Conservation (phyloP, 2,329 filamentous ascomycete genomes). For the Alternaria ethzedia region DNA sequence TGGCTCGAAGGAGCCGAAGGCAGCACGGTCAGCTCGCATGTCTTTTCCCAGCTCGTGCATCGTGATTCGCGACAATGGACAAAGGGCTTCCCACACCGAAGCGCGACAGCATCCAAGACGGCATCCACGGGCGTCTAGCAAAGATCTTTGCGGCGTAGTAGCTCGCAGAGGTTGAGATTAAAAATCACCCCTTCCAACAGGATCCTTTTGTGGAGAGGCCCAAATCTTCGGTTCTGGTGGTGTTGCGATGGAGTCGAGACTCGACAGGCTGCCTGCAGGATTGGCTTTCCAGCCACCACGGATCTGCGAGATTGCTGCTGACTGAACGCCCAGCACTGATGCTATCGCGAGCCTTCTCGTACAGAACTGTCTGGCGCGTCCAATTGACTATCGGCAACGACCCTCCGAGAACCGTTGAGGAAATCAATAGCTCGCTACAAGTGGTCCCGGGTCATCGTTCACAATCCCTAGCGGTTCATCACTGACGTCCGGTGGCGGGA, state of each 20-base stretch:
- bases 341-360: not conserved
- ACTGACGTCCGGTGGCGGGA: constrained; percentile 13
- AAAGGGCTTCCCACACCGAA: constrained; percentile 13
- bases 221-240: constrained; percentile 1
- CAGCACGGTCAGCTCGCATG: constrained; percentile 5
- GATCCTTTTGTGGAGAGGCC: not conserved
- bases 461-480: not conserved
- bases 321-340: not conserved
- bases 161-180: constrained; percentile 1
- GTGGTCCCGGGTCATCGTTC: not conserved
- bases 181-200: not conserved
- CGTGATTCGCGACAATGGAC: constrained; percentile 23
- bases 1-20: constrained; percentile 27
- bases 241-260: constrained; percentile 3
- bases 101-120: constrained; percentile 2
- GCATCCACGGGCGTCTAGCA: constrained; percentile 3
- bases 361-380: not conserved
- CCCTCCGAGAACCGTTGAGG: not conserved
- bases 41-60: constrained; percentile 10
- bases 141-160: constrained; percentile 6
- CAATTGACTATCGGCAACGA: not conserved
- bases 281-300: constrained; percentile 5
- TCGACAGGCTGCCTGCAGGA: not conserved
- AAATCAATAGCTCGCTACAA: not conserved
- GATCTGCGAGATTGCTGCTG: constrained; percentile 2